Evolutionary conservation across 805 yeast species (phyloP).

Genomic region (Phaffomyces antillensis): DNA sequence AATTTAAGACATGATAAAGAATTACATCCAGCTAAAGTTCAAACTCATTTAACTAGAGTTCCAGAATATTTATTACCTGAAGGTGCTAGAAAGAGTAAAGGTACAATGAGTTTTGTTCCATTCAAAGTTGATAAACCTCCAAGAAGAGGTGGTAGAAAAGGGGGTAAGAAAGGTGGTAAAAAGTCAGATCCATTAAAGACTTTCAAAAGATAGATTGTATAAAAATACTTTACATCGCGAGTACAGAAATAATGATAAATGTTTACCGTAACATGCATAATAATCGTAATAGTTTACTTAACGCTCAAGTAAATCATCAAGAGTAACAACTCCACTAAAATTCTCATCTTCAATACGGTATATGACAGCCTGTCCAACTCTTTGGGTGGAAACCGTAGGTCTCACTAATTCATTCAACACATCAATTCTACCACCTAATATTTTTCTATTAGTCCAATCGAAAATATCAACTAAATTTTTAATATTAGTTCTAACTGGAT

Average conservation of each 20-base stretch:
- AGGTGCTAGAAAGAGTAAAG: conserved; percentile 50
- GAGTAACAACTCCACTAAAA: conserved; percentile 50
- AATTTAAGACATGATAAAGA: conserved; percentile 90
- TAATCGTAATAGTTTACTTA: not conserved
- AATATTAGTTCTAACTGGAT: conserved; percentile 34
- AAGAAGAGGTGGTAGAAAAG: conserved; percentile 23
- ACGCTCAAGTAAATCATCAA: conserved; percentile 39
- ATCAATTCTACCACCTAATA: conserved; percentile 33
- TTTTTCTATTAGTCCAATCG: conserved; percentile 34
- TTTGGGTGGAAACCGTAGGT: conserved; percentile 60
- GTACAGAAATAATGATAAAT: too few relatives aligned
- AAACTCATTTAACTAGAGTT: conserved; percentile 80
- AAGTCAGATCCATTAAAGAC: conserved; percentile 63
- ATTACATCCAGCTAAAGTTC: conserved; percentile 73
- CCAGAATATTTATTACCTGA: conserved; percentile 89
- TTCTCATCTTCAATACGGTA: conserved; percentile 44
- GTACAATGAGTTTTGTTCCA: conserved; percentile 65
- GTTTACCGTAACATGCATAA: too few relatives aligned
- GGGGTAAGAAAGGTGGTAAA: conserved; percentile 23
- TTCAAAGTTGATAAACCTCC: conserved; percentile 36
- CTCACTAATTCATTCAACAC: conserved; percentile 43
- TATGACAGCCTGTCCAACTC: conserved; percentile 54
- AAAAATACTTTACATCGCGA: not conserved
- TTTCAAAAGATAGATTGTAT: conserved; percentile 27
- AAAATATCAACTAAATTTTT: conserved; percentile 36